Percentiles rank a stretch among this genome's conserved stretches.
These are phyloP conservation scores for Paramecium sexaurelia DNA, from an alignment of 73 alveolate species.

Conservation along the genomic window DNA sequence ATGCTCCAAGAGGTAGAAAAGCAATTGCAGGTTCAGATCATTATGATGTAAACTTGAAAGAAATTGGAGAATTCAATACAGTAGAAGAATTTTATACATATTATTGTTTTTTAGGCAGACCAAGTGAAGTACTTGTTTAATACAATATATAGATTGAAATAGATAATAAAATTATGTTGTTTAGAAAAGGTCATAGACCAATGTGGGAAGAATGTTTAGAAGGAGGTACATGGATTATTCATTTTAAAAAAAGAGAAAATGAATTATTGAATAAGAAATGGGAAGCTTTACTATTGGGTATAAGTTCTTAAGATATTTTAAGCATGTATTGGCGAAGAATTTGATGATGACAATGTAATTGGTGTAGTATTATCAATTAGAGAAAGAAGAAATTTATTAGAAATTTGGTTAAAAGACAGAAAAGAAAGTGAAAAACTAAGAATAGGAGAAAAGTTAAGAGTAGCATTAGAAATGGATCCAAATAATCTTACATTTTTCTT, in stretches of 20 bases:
- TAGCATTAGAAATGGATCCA: conserved; percentile 60
- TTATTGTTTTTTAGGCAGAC: conserved; percentile 58
- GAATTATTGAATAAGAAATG: conserved; percentile 62
- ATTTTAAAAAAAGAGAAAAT: conserved; percentile 49
- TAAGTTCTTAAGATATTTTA: background rate
- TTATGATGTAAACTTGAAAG: conserved; percentile 53
- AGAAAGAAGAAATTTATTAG: conserved; percentile 62
- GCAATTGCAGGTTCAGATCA: conserved; percentile 54
- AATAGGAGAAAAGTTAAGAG: conserved; percentile 65
- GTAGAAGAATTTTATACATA: conserved; percentile 58
- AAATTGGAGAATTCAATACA: conserved; percentile 66
- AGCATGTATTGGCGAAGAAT: conserved; percentile 68
- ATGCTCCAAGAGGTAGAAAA: conserved; percentile 66
- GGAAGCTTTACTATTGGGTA: conserved; percentile 65
- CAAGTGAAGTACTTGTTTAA: conserved; percentile 26
- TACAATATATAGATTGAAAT: conserved; percentile 3
- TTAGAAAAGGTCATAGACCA: conserved; percentile 68
- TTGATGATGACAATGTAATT: conserved; percentile 58
- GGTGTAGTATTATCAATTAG: conserved; percentile 68
- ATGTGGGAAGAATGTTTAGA: conserved; percentile 68
- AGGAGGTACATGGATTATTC: conserved; percentile 70
- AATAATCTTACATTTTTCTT: conserved; percentile 63
- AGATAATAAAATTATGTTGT: conserved; percentile 59
- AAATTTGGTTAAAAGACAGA: conserved; percentile 70
- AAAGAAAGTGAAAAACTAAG: conserved; percentile 55